Evolutionary conservation across 768 basidiomycete genomes (phyloP).

Genomic region (Lactifluus hygrophoroides): DNA sequence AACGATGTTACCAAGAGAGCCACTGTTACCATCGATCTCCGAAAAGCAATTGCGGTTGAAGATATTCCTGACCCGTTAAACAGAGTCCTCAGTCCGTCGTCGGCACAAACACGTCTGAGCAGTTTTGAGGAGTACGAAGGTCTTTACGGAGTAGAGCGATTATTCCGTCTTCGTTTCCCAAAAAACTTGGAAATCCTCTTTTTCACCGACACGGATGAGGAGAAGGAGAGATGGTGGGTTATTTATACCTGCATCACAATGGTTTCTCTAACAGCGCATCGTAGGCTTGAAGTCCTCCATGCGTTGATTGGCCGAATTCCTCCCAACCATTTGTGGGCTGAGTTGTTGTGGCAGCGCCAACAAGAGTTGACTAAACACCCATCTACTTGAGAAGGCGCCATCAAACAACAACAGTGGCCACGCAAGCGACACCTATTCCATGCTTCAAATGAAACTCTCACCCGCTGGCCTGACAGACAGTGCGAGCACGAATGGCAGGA

Average conservation of each 20-base stretch:
- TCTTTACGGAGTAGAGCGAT: constrained; percentile 65
- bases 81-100: constrained; percentile 38
- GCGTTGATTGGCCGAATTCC: constrained; percentile 86
- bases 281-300: constrained; percentile 77
- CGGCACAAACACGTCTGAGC: constrained; percentile 30
- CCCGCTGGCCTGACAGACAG: neutral
- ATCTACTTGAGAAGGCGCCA: neutral
- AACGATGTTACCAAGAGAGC: constrained; percentile 90
- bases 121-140: constrained; percentile 52
- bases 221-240: constrained; percentile 77
- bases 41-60: constrained; percentile 68
- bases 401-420: neutral
- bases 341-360: constrained; percentile 80
- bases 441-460: neutral
- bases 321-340: constrained; percentile 89
- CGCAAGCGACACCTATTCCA: constrained; percentile 15
- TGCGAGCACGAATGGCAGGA: constrained; percentile 16
- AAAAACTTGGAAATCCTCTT: constrained; percentile 75
- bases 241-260: neutral
- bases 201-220: constrained; percentile 85
- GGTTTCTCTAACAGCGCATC: constrained; percentile 1
- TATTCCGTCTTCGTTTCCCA: constrained; percentile 78
- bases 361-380: constrained; percentile 31
- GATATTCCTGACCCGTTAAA: constrained; percentile 61
- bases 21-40: constrained; percentile 83